Base-by-base conservation (phyloP, 163 green algal genomes). In the Volvox carteri region DNA sequence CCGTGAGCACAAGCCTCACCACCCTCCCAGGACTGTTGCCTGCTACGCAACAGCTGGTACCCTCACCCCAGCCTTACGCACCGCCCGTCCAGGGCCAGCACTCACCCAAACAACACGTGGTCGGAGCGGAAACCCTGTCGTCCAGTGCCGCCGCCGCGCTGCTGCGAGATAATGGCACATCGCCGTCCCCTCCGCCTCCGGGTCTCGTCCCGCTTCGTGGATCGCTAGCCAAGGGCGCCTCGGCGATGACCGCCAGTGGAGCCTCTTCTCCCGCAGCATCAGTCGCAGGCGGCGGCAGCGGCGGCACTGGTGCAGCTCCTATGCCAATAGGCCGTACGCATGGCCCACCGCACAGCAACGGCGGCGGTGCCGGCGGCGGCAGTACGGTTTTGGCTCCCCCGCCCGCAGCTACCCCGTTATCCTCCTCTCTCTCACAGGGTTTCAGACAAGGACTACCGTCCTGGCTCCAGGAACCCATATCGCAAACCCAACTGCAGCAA, bases 381-480 rank as follows among this genome's bases (percentile, higher is more conserved):
- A 39, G 4, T 11, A 11, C 62, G 4, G 35, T 77, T 12, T 12
- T 78, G 70, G 39, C 70, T 0, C 5, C 2, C 14, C 67, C 67
- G 3, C 39, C 70, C 37, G 70, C 70, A 6, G 41, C 56, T 18
- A 81, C 73, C 2, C 75, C 75, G 25, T 25, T 70, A 48, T 70
- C 75, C 48, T 84, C 75, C 18, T 84, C 75, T 4, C 48, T 84
- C 4, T 84, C 75, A 1, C 75, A 84, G 48, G 75, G 75, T n/a
- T 84, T 70, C 73, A 23, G 73, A 33, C 70, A 52, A 28, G 73
- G 73, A n/a, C 30, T 84, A 30, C 75, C 75, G 12, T 68, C 75
- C 7, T 84, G 75, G 75, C 46, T 84, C n/a, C 48, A 62, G 75
- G 41, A 84, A 21, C 75, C 30, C 23, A 50, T 16, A 30, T 48